Evolutionary conservation across 306 rosid genomes (phyloP), one percentile per base, ranked within the genome.

Genomic region (Castanospermum australe): DNA sequence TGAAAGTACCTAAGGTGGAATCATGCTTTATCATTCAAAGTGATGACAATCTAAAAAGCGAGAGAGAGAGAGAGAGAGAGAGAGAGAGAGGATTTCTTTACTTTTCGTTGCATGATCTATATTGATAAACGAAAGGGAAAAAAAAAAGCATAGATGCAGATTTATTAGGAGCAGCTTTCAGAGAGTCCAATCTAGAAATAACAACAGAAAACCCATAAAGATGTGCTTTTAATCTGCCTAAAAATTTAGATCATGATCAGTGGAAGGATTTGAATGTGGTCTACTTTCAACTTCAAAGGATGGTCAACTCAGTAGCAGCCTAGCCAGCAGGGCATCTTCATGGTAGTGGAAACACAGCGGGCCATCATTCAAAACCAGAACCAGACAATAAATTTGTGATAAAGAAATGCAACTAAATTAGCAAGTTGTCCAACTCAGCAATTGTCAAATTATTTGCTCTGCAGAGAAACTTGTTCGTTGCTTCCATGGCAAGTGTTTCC

Each of bases 281-380:
- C 89, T 66, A 67, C 82, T 25, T 51, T 76, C 30, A 79, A 50
- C 20, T 51, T 76, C 30, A 79, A 50, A 39, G 67, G 45, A 81
- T 79, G 67, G 87, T 85, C 85, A 85, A 75, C 79, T 83, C 66
- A 73, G 55, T 50, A 45, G 59, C n/a, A n/a, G n/a, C n/a, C n/a
- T n/a, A n/a, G n/a, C n/a, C n/a, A n/a, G n/a, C 52, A 55, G 67
- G 52, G 62, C 66, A 79, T 79, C 50, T 63, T 67, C 57, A 76
- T 63, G 65, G 76, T 74, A 42, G 87, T 77, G 71, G 79, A 54
- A 84, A 73, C 80, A 68, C 72, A 39, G 24, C 17, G 67, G 77
- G 41, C 80, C 83, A 67, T 68, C 59, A 67, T 63, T 69, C 18
- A 75, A 56, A 73, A 24, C 76, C 62, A 62, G 65, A 47, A 69